Conservation (phyloP, 331 rosid species). For the Malus hybrid region DNA sequence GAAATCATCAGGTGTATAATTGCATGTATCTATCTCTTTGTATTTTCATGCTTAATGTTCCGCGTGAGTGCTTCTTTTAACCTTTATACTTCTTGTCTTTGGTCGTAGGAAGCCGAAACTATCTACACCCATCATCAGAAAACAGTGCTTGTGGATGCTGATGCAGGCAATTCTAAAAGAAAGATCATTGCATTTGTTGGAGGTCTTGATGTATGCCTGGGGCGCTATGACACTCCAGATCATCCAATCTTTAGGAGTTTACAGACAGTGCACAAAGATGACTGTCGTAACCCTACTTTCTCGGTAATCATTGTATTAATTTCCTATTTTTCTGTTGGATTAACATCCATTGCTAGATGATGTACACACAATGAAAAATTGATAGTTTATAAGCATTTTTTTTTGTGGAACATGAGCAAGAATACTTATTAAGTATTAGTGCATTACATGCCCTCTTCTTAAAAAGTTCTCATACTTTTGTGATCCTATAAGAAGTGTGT, state of each 20-base stretch:
- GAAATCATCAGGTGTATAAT: background rate
- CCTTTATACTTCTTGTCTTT: background rate
- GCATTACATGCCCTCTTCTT: background rate
- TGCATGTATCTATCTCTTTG: background rate
- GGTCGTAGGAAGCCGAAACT: slow-evolving; percentile 67
- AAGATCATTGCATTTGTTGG: slow-evolving; percentile 81
- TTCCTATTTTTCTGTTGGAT: background rate
- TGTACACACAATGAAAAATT: background rate
- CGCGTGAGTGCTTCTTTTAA: background rate
- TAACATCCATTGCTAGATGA: background rate
- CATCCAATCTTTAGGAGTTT: slow-evolving; percentile 62
- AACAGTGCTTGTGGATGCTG: slow-evolving; percentile 88
- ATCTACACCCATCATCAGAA: slow-evolving; percentile 94
- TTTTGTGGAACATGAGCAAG: background rate
- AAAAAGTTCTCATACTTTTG: background rate
- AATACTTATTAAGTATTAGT: background rate
- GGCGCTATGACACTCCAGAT: slow-evolving; percentile 71
- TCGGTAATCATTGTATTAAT: slow-evolving; percentile 27
- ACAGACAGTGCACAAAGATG: slow-evolving; percentile 60
- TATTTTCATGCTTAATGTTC: background rate
- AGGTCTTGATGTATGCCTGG: slow-evolving; percentile 83
- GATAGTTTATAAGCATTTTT: background rate
- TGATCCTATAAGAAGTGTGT: background rate
- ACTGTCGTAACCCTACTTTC: slow-evolving; percentile 69
- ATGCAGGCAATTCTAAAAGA: slow-evolving; percentile 63